Conservation (phyloP, 495 filamentous ascomycete species). For the Rhizodiscina lignyota region DNA sequence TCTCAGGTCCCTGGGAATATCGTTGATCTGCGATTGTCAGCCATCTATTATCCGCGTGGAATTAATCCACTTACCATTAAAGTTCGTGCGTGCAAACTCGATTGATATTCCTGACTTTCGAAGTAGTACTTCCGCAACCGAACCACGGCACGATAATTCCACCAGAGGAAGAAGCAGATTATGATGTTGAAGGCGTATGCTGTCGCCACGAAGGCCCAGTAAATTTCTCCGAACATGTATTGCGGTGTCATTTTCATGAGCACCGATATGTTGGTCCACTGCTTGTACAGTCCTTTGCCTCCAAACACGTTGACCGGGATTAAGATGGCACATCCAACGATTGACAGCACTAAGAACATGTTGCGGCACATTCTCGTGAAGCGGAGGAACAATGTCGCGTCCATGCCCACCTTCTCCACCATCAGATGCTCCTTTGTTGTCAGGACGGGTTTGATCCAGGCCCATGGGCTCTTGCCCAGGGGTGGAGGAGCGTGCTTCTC, state of each 20-base stretch:
- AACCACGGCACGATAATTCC: slow-evolving; percentile 63
- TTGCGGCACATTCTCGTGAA: slow-evolving; percentile 86
- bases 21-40: slow-evolving; percentile 57
- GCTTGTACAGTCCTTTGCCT: slow-evolving; percentile 16
- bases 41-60: too few species aligned
- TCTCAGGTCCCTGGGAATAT: slow-evolving; percentile 56
- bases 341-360: slow-evolving; percentile 56
- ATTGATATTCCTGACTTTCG: slow-evolving; percentile 75
- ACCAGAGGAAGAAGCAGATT: slow-evolving; percentile 70
- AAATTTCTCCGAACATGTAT: slow-evolving; percentile 36
- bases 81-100: slow-evolving; percentile 75
- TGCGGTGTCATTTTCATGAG: slow-evolving; percentile 40
- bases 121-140: slow-evolving; percentile 63
- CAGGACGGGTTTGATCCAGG: slow-evolving; percentile 69
- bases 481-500: slow-evolving; percentile 85
- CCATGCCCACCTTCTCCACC: slow-evolving; percentile 66
- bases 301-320: slow-evolving; percentile 66
- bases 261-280: slow-evolving; percentile 13
- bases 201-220: slow-evolving; percentile 70
- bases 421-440: slow-evolving; percentile 58
- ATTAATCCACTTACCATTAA: slow-evolving; percentile 90
- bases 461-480: slow-evolving; percentile 67
- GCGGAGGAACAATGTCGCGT: slow-evolving; percentile 79
- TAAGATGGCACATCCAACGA: slow-evolving; percentile 63
- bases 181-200: slow-evolving; percentile 66